Conservation (phyloP, 2,329 filamentous ascomycete species). For the Sordariomycetes sp. region DNA sequence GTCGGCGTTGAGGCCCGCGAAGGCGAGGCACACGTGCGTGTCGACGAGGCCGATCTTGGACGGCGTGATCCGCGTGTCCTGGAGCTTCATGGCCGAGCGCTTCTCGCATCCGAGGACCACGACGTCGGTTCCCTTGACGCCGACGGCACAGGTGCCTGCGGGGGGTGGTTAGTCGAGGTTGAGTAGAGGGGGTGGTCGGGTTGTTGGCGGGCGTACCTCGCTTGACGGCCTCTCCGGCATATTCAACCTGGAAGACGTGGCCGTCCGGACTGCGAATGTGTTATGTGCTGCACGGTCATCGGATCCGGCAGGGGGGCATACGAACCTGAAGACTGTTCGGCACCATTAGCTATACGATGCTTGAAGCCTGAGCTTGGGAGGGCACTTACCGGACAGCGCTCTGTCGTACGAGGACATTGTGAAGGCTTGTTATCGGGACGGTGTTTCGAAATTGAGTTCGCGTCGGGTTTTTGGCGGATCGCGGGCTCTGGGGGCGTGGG, state of each 20-base stretch:
- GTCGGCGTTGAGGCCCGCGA: slow-evolving; percentile 94
- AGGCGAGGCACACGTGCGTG: slow-evolving; percentile 91
- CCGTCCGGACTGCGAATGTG: slow-evolving; percentile 72
- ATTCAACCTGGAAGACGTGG: slow-evolving; percentile 99
- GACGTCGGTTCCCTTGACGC: slow-evolving; percentile 88
- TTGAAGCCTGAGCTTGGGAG: slow-evolving; percentile 14
- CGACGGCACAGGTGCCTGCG: slow-evolving; percentile 89
- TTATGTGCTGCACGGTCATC: slow-evolving; percentile 24
- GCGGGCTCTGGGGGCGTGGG: neutral
- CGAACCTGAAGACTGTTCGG: slow-evolving; percentile 70
- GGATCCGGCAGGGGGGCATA: slow-evolving; percentile 10
- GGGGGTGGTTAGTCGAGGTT: slow-evolving; percentile 6
- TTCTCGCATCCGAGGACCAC: slow-evolving; percentile 98
- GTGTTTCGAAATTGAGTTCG: slow-evolving; percentile 5
- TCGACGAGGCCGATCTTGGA: slow-evolving; percentile 98
- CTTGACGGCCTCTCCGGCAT: slow-evolving; percentile 97
- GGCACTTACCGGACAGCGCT: slow-evolving; percentile 83
- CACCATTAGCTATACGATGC: slow-evolving; percentile 27
- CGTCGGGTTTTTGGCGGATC: neutral
- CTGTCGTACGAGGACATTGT: slow-evolving; percentile 91
- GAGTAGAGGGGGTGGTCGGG: neutral
- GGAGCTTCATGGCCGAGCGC: slow-evolving; percentile 96
- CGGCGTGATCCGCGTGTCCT: slow-evolving; percentile 97
- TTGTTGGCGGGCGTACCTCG: slow-evolving; percentile 52
- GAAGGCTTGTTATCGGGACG: slow-evolving; percentile 6